Evolutionary conservation across 192 early-diverging fungal genomes (phyloP).

Genomic region (Ambispora gerdemannii): DNA sequence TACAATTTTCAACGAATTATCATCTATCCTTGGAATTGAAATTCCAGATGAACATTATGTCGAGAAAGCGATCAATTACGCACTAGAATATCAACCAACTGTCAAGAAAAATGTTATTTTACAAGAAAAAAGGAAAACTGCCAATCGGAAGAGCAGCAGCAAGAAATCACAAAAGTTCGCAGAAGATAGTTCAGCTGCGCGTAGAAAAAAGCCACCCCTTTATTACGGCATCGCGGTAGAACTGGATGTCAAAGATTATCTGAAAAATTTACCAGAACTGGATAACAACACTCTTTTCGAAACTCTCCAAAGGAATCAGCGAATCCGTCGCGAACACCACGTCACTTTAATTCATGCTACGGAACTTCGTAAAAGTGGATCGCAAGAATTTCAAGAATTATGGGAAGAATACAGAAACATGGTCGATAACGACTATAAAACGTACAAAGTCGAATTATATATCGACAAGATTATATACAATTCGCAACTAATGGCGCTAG

Average conservation of each 20-base stretch:
- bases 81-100: constrained; percentile 43
- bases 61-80: constrained; percentile 48
- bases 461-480: constrained; percentile 57
- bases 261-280: constrained; percentile 21
- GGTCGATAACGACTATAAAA: constrained; percentile 3
- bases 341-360: constrained; percentile 51
- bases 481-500: constrained; percentile 35
- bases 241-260: constrained; percentile 27
- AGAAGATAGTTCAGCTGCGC: not conserved
- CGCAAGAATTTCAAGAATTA: constrained; percentile 2
- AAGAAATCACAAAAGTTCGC: not conserved
- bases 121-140: not conserved
- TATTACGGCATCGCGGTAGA: constrained; percentile 32
- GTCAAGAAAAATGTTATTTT: constrained; percentile 35
- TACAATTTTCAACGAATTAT: constrained; percentile 40
- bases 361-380: constrained; percentile 30
- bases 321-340: constrained; percentile 39
- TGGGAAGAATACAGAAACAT: constrained; percentile 31
- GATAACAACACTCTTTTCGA: constrained; percentile 29
- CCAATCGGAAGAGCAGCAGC: not conserved
- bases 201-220: constrained; percentile 28
- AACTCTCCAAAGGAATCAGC: constrained; percentile 27
- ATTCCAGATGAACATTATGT: constrained; percentile 42
- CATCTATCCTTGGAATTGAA: constrained; percentile 34
- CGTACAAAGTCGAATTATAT: constrained; percentile 32